phyloP scores from a whole-genome alignment of 192 early-diverging fungal genomes.

The Pecoramyces ruminantium region DNA sequence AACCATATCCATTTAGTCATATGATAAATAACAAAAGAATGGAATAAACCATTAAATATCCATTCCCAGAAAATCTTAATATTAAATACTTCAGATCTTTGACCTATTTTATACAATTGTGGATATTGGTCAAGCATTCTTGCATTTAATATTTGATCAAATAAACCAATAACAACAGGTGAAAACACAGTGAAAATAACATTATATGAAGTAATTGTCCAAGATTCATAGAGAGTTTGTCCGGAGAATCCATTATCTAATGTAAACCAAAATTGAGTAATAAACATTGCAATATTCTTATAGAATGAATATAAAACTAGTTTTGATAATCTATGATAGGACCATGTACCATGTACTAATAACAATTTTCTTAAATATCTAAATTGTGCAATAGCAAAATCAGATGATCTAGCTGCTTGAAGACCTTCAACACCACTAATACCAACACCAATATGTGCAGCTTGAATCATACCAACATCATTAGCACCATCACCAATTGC shows the following conservation, averaged over 20 bases:
- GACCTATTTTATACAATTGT: slow-evolving; percentile 70
- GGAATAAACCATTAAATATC: slow-evolving; percentile 79
- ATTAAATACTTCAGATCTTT: slow-evolving; percentile 50
- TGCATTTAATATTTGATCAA: slow-evolving; percentile 86
- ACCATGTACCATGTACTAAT: slow-evolving; percentile 93
- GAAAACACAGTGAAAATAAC: slow-evolving; percentile 89
- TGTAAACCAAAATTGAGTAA: slow-evolving; percentile 92
- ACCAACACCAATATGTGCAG: slow-evolving; percentile 57
- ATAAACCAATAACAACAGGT: slow-evolving; percentile 90
- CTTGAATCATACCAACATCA: slow-evolving; percentile 98
- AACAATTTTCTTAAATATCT: slow-evolving; percentile 83
- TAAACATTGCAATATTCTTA: slow-evolving; percentile 96
- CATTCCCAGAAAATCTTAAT: slow-evolving; percentile 79
- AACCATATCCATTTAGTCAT: slow-evolving; percentile 43
- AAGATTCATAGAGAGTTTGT: slow-evolving; percentile 90
- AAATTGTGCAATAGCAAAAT: slow-evolving; percentile 99
- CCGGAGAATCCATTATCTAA: slow-evolving; percentile 92
- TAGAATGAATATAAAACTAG: slow-evolving; percentile 96
- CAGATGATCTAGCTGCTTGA: slow-evolving; percentile 88
- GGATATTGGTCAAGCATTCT: slow-evolving; percentile 92
- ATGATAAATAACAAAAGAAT: slow-evolving; percentile 74
- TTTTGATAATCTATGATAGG: slow-evolving; percentile 86
- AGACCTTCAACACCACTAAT: slow-evolving; percentile 92
- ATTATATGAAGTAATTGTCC: slow-evolving; percentile 90
- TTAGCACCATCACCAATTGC: slow-evolving; percentile 99